A percentile compares a stretch with the other conserved stretches of the same genome.
Evolutionary conservation across 257 asterid genomes (phyloP).

Genomic region (Lantana camara): DNA sequence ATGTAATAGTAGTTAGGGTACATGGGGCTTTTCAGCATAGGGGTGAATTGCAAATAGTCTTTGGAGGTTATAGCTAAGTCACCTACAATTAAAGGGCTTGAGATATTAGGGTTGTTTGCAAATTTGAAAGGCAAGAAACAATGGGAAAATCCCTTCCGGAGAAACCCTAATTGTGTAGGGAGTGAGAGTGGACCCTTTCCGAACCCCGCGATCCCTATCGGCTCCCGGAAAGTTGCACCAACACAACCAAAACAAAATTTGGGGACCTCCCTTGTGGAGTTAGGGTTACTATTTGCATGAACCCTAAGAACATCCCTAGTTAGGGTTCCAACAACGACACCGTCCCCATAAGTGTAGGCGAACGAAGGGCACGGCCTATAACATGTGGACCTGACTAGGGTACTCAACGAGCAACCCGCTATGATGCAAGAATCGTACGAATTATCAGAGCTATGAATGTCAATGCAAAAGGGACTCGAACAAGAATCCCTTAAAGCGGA

Average conservation of each 20-base stretch:
- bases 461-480: conserved; percentile 43
- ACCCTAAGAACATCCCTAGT: conserved; percentile 58
- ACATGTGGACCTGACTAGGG: conserved; percentile 49
- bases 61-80: conserved; percentile 61
- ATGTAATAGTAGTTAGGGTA: conserved; percentile 73
- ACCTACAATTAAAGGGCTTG: conserved; percentile 69
- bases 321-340: conserved; percentile 56
- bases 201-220: conserved; percentile 73
- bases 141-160: conserved; percentile 67
- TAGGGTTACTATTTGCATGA: conserved; percentile 36
- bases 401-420: conserved; percentile 62
- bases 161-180: conserved; percentile 78
- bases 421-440: conserved; percentile 53
- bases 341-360: conserved; percentile 73
- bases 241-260: conserved; percentile 67
- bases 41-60: conserved; percentile 65
- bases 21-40: conserved; percentile 56
- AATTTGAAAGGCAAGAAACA: conserved; percentile 75
- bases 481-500: conserved; percentile 57
- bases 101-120: conserved; percentile 68
- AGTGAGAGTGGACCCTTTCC: conserved; percentile 75
- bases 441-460: conserved; percentile 63
- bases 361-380: conserved; percentile 78
- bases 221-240: conserved; percentile 61
- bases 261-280: conserved; percentile 42